phyloP scores from a whole-genome alignment of 306 rosid genomes.

The Cucumis melo region DNA sequence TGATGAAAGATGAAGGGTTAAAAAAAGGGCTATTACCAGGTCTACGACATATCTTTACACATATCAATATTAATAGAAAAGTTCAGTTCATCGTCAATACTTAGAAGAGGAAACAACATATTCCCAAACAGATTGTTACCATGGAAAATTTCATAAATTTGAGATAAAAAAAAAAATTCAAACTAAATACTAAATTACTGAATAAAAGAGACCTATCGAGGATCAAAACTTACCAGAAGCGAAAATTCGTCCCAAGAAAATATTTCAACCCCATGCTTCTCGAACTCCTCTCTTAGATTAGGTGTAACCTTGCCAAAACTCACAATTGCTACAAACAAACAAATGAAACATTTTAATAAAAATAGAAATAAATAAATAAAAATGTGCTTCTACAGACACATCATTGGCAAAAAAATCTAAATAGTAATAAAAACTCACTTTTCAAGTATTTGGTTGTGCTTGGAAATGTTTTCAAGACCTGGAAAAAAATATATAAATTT shows the following conservation, averaged over 20 bases:
- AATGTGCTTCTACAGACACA: neutral
- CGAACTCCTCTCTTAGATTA: conserved; percentile 59
- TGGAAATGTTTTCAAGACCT: conserved; percentile 86
- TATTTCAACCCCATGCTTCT: conserved; percentile 39
- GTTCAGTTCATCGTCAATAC: neutral
- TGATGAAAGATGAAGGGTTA: neutral
- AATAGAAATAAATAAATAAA: neutral
- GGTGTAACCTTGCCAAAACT: conserved; percentile 78
- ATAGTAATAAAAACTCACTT: conserved; percentile 35
- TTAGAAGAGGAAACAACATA: neutral
- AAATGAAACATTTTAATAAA: neutral
- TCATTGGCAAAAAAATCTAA: conserved; percentile 10
- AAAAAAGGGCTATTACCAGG: neutral
- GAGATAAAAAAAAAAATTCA: neutral
- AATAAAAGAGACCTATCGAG: neutral
- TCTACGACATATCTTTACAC: neutral
- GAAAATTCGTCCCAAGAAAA: conserved; percentile 77
- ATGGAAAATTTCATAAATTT: neutral
- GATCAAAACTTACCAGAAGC: conserved; percentile 45
- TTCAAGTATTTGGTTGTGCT: conserved; percentile 40
- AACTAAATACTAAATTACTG: neutral
- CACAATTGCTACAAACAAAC: conserved; percentile 51
- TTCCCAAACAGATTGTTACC: neutral
- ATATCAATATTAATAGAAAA: neutral
- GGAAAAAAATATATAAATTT: conserved; percentile 14